Conservation (phyloP, 805 yeast genomes). For the Alloascoidea hylecoeti region DNA sequence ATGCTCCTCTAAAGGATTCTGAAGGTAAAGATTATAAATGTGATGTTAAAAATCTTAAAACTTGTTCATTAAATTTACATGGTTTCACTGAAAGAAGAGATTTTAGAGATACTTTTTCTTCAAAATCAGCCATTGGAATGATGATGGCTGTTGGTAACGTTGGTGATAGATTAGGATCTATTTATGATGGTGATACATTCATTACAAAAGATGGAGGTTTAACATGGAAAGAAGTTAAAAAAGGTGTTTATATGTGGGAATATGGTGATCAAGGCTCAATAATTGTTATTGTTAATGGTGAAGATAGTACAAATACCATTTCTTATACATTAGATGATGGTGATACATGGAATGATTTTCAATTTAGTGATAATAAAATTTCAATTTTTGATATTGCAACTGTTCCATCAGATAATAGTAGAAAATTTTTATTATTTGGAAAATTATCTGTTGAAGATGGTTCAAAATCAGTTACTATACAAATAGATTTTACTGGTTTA, state of each 20-base stretch:
- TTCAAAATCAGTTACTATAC: constrained; percentile 28
- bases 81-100: constrained; percentile 84
- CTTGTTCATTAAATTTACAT: constrained; percentile 75
- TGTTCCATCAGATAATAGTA: constrained; percentile 82
- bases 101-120: constrained; percentile 71
- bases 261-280: constrained; percentile 92
- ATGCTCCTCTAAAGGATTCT: constrained; percentile 57
- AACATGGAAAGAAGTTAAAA: constrained; percentile 68
- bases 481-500: constrained; percentile 43
- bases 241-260: constrained; percentile 83
- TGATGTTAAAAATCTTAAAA: constrained; percentile 24
- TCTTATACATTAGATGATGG: constrained; percentile 73
- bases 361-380: constrained; percentile 45
- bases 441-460: constrained; percentile 29
- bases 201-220: constrained; percentile 85
- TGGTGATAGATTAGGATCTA: constrained; percentile 40
- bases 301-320: constrained; percentile 41
- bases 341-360: constrained; percentile 50
- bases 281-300: constrained; percentile 52
- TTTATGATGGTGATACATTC: constrained; percentile 50
- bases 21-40: constrained; percentile 45
- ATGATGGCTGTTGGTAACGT: constrained; percentile 91
- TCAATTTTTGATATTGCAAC: constrained; percentile 66
- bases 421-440: constrained; percentile 59
- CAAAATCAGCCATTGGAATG: constrained; percentile 82